Evolutionary conservation across 2,329 filamentous ascomycete species (phyloP).

Genomic region (Penicillium concentricum): DNA sequence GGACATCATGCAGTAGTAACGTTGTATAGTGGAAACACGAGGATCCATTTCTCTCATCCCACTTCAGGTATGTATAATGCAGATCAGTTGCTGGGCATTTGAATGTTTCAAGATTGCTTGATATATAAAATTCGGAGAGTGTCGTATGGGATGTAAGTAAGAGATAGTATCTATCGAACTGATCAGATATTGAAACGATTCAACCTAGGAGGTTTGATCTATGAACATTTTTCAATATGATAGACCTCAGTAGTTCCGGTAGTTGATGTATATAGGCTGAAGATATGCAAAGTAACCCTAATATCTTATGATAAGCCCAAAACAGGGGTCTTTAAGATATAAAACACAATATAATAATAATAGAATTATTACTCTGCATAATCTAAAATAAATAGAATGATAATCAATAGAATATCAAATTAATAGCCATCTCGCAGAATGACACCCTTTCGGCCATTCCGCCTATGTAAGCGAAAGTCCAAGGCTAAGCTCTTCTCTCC

Average conservation of each 20-base stretch:
- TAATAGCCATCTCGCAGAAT: background rate
- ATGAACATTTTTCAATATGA: no score
- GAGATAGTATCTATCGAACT: no score
- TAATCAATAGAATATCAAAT: background rate
- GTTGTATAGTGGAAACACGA: background rate
- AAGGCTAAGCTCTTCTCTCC: background rate
- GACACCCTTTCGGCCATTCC: background rate
- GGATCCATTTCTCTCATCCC: background rate
- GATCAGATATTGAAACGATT: no score
- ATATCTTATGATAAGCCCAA: no score
- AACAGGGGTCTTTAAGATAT: background rate
- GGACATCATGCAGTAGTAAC: background rate
- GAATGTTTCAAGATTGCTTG: background rate
- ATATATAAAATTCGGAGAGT: background rate
- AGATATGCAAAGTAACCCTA: background rate
- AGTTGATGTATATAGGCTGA: no score
- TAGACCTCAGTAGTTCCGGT: no score
- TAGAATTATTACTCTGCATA: no score
- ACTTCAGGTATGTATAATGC: background rate
- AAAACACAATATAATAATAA: no score
- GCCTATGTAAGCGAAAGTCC: constrained; percentile 1
- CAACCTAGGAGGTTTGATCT: no score
- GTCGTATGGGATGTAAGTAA: no score
- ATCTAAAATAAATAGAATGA: background rate
- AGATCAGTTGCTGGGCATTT: background rate